phyloP scores from a whole-genome alignment of 1,284 basidiomycete species.

The Lentinula novae-zelandiae region DNA sequence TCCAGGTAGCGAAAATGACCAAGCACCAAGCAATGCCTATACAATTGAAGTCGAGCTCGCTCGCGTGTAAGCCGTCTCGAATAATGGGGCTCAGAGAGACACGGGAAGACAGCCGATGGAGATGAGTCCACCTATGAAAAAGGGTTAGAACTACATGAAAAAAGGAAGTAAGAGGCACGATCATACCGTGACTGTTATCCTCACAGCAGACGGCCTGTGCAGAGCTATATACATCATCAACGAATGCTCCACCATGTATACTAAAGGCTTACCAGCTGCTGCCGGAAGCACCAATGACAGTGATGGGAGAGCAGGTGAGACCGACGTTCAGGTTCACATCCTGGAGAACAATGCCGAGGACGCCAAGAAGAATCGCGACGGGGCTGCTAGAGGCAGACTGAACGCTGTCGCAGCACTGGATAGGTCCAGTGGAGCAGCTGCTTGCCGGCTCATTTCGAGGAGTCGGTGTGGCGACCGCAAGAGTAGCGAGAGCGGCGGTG shows the following conservation, averaged over 20 bases:
- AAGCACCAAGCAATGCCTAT: not conserved
- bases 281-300: constrained; percentile 16
- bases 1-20: not conserved
- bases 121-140: constrained; percentile 12
- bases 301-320: constrained; percentile 21
- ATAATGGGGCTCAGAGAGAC: constrained; percentile 13
- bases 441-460: constrained; percentile 7
- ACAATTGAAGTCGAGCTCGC: not conserved
- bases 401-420: constrained; percentile 13
- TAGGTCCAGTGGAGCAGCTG: constrained; percentile 5
- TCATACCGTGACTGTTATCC: constrained; percentile 10
- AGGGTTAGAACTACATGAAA: not conserved
- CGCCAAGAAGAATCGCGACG: not conserved
- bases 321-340: constrained; percentile 11
- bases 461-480: constrained; percentile 17
- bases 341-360: constrained; percentile 12
- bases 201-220: constrained; percentile 12
- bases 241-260: not conserved
- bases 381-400: not conserved
- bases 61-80: not conserved
- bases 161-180: not conserved
- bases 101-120: constrained; percentile 26
- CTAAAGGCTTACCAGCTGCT: constrained; percentile 21
- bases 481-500: constrained; percentile 10
- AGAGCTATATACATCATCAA: not conserved